Base-by-base conservation (phyloP, 108 stramenopile genomes). In the Schizochytrium sp. region DNA sequence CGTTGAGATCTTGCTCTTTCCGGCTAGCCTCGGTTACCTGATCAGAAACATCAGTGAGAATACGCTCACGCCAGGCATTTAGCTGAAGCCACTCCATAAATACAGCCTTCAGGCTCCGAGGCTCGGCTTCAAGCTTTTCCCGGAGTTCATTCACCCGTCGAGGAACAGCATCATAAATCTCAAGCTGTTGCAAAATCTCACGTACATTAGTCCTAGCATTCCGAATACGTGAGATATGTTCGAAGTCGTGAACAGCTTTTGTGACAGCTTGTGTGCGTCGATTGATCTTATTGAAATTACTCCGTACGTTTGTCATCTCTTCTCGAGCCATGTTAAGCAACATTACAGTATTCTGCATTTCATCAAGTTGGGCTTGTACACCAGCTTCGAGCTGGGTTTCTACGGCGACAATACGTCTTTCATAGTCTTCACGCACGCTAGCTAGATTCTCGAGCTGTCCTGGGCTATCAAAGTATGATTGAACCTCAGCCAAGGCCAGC, bases 11-110 rank as follows among this genome's bases (percentile, higher is more conserved):
- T 28, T 83, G 50, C 28, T 83, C 76, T 42, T 83, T 83, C n/a
- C 76, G 76, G 28, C 76, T 55, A 38, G 76, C 76, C 53, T 83
- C 76, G 53, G 76, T 83, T 17, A 83, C 76, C 53, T 49, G 28
- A 40, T 83, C 76, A 50, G 76, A 83, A 28, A 83, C 28, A 38
- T 83, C 76, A 5, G 76, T 55, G 3, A 83, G 53, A 2, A 83
- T 83, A 10, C 76, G 76, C 28, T 49, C 53, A 10, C 76, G 76
- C 76, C 76, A 83, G 53, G 50, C 76, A 40, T 83, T 55, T n/a
- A 83, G 76, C 76, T 83, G 76, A 55, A 83, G 47, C 76, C 76
- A 83, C 76, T 83, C 76, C 15, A 83, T 7, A 55, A 83, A 83
- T n/a, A 83, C 76, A 10, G 28, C 50, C 76, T 83, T 83, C 50